Percentiles rank a stretch among this genome's conserved stretches.
These are phyloP conservation scores for Penicillium paneum DNA, from an alignment of 2,329 filamentous ascomycete species.

Conservation along the genomic window DNA sequence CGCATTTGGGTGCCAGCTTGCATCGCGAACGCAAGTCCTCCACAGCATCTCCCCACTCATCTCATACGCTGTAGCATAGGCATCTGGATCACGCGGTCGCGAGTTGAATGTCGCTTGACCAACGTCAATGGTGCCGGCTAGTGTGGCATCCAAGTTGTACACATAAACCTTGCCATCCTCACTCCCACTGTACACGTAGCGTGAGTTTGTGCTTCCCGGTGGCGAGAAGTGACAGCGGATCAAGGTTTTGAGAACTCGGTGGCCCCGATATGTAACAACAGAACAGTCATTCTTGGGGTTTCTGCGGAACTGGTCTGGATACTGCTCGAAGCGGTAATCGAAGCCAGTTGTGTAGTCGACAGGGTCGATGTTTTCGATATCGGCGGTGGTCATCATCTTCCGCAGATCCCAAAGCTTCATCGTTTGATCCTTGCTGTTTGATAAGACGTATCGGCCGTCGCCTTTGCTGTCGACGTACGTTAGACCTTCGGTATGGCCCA, in stretches of 20 bases:
- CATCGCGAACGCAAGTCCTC: slow-evolving; percentile 80
- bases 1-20: slow-evolving; percentile 83
- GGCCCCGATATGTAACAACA: slow-evolving; percentile 87
- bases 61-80: slow-evolving; percentile 56
- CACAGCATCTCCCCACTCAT: slow-evolving; percentile 57
- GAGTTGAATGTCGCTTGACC: slow-evolving; percentile 64
- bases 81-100: slow-evolving; percentile 53
- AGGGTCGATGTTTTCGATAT: slow-evolving; percentile 53
- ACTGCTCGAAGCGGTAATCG: slow-evolving; percentile 60
- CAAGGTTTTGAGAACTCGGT: slow-evolving; percentile 81
- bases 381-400: slow-evolving; percentile 75
- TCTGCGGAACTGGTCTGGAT: slow-evolving; percentile 52
- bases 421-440: slow-evolving; percentile 92
- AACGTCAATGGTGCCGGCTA: slow-evolving; percentile 76
- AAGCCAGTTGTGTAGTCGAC: slow-evolving; percentile 57
- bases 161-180: slow-evolving; percentile 86
- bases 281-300: slow-evolving; percentile 81
- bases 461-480: slow-evolving; percentile 77
- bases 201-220: slow-evolving; percentile 75
- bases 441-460: slow-evolving; percentile 83
- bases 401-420: slow-evolving; percentile 97
- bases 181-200: slow-evolving; percentile 91
- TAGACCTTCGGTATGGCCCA: slow-evolving; percentile 63
- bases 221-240: slow-evolving; percentile 96
- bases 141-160: slow-evolving; percentile 88